These are phyloP conservation scores for Didymella exigua DNA, from an alignment of 2,329 filamentous ascomycete species.

Conservation along the genomic window DNA sequence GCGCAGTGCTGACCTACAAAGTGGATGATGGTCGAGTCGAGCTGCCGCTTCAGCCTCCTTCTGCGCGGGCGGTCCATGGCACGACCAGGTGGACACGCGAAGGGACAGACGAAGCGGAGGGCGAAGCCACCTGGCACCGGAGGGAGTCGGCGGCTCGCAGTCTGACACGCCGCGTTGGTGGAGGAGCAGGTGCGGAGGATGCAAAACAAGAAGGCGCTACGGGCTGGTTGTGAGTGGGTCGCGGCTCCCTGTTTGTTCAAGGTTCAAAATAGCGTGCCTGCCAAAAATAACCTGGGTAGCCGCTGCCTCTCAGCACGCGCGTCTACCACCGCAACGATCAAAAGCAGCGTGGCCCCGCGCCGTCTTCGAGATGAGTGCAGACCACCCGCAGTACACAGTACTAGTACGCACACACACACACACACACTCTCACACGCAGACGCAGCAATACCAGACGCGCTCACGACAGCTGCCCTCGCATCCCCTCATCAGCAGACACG, in stretches of 20 bases:
- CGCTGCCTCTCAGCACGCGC: slow-evolving; percentile 9
- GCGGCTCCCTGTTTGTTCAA: slow-evolving; percentile 7
- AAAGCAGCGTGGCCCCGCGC: slow-evolving; percentile 17
- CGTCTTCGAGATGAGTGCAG: not conserved
- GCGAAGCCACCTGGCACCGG: slow-evolving; percentile 11
- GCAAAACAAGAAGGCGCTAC: slow-evolving; percentile 17
- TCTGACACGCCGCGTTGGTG: slow-evolving; percentile 13
- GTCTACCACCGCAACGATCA: slow-evolving; percentile 14
- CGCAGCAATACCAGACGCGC: not conserved
- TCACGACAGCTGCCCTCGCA: not conserved
- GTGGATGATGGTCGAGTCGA: slow-evolving; percentile 72
- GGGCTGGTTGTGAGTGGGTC: slow-evolving; percentile 9
- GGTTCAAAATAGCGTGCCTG: slow-evolving; percentile 5
- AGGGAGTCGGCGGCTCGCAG: slow-evolving; percentile 18
- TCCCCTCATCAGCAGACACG: slow-evolving; percentile 15
- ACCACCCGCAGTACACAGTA: not conserved
- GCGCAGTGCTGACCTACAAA: slow-evolving; percentile 62
- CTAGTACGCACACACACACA: not conserved
- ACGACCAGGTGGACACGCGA: not conserved
- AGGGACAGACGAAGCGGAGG: not conserved
- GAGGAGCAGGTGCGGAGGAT: slow-evolving; percentile 9
- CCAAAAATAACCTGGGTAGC: slow-evolving; percentile 14
- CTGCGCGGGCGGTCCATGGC: slow-evolving; percentile 8
- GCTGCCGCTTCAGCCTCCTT: slow-evolving; percentile 35
- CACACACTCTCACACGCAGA: not conserved